Conservation (phyloP, 305 asterid species). For the Solanum hybrid region DNA sequence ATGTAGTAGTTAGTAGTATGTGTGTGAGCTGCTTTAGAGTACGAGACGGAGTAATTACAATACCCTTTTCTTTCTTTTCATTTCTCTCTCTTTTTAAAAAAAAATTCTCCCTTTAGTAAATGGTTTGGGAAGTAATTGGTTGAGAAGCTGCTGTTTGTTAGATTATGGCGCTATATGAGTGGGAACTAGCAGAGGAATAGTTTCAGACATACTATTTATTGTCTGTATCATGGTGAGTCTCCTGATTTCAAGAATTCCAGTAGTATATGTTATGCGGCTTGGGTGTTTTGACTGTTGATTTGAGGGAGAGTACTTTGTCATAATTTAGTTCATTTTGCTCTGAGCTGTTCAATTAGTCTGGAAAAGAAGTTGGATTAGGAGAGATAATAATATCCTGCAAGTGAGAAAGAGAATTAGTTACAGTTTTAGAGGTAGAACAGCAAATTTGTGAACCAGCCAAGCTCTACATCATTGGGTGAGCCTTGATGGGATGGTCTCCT, state of each 20-base stretch:
- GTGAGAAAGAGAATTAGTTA: conserved; percentile 7
- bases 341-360: not conserved
- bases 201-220: not conserved
- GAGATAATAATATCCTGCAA: conserved; percentile 1
- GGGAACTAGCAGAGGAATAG: not conserved
- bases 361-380: conserved; percentile 7
- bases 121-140: not conserved
- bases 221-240: not conserved
- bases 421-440: conserved; percentile 8
- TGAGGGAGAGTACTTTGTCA: not conserved
- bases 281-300: not conserved
- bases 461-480: conserved; percentile 14
- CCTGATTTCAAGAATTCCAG: not conserved
- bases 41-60: not conserved
- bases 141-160: not conserved
- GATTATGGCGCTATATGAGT: not conserved
- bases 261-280: not conserved
- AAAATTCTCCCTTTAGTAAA: not conserved
- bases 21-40: not conserved
- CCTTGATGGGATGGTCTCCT: not conserved
- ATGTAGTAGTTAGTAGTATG: not conserved
- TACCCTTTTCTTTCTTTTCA: not conserved
- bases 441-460: not conserved
- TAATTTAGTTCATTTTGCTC: conserved; percentile 3
- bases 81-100: not conserved